Conservation (phyloP, 2,329 filamentous ascomycete genomes). For the Aspergillus aculeatinus region DNA sequence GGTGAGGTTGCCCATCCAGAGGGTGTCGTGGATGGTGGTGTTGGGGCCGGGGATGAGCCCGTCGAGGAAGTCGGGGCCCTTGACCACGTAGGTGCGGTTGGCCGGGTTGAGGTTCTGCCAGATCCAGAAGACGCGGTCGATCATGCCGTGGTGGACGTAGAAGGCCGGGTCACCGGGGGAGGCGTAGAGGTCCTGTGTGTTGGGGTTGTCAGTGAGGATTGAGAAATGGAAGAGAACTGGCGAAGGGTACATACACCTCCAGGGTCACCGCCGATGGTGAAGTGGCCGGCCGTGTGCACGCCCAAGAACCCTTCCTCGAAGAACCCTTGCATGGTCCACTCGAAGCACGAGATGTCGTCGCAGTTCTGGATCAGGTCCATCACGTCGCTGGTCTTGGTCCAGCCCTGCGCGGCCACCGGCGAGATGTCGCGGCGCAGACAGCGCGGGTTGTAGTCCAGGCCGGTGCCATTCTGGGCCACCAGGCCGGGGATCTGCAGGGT, state of each 20-base stretch:
- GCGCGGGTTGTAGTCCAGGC: conserved; percentile 32
- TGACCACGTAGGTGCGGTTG: conserved; percentile 8
- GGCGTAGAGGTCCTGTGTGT: conserved; percentile 12
- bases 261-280: conserved; percentile 46
- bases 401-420: conserved; percentile 15
- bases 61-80: conserved; percentile 5
- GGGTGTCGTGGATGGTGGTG: conserved; percentile 1
- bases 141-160: conserved; percentile 15
- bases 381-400: conserved; percentile 21
- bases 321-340: conserved; percentile 22
- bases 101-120: conserved; percentile 14
- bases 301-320: conserved; percentile 37
- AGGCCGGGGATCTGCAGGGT: conserved; percentile 17
- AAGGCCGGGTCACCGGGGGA: conserved; percentile 17
- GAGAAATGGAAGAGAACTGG: background rate
- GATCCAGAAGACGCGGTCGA: conserved; percentile 18
- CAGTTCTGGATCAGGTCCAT: conserved; percentile 20
- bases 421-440: conserved; percentile 32
- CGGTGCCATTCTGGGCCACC: conserved; percentile 16
- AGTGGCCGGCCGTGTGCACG: conserved; percentile 49
- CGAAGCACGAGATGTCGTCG: conserved; percentile 25
- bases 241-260: conserved; percentile 27
- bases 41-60: conserved; percentile 1
- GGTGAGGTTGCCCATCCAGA: conserved; percentile 4
- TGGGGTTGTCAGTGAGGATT: background rate